Conservation (phyloP, 2,329 filamentous ascomycete genomes). For the Arachnomyces sp. region DNA sequence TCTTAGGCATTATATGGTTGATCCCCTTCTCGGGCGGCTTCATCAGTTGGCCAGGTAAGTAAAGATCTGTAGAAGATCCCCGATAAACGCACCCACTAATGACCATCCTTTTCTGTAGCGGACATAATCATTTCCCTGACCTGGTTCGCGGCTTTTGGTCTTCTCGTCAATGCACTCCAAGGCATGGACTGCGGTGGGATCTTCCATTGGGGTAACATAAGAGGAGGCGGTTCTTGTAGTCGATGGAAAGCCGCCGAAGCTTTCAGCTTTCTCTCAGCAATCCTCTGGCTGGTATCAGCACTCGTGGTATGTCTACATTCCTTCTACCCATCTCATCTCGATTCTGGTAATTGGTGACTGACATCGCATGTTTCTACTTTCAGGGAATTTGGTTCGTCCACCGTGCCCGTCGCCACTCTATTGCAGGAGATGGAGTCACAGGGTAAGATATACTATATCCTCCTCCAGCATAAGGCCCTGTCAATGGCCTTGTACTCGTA, state of each 20-base stretch:
- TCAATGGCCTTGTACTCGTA: too few species aligned
- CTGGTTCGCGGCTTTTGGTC: slow-evolving; percentile 64
- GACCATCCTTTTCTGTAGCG: slow-evolving; percentile 28
- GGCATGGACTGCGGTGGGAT: slow-evolving; percentile 47
- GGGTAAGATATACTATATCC: background rate
- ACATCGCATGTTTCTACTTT: background rate
- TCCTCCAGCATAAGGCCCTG: too few species aligned
- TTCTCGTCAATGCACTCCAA: slow-evolving; percentile 53
- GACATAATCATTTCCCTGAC: slow-evolving; percentile 61
- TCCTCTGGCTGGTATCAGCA: slow-evolving; percentile 61
- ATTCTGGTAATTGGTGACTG: background rate
- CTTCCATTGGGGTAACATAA: slow-evolving; percentile 55
- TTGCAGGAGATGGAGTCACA: slow-evolving; percentile 10
- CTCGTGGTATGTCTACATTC: slow-evolving; percentile 38
- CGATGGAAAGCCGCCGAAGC: slow-evolving; percentile 65
- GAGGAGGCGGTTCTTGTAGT: slow-evolving; percentile 48
- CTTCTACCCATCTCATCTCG: background rate
- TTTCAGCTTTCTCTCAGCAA: slow-evolving; percentile 63
- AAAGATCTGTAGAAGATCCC: background rate
- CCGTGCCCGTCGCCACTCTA: slow-evolving; percentile 9
- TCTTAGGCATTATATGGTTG: slow-evolving; percentile 64
- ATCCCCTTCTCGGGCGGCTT: slow-evolving; percentile 63
- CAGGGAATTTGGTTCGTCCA: slow-evolving; percentile 15
- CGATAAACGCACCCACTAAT: background rate
- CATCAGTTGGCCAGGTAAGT: slow-evolving; percentile 55